Percentiles rank a stretch among this genome's conserved stretches.
Evolutionary conservation across 2,329 filamentous ascomycete genomes (phyloP).

Genomic region (Pezizomycotina sp.): DNA sequence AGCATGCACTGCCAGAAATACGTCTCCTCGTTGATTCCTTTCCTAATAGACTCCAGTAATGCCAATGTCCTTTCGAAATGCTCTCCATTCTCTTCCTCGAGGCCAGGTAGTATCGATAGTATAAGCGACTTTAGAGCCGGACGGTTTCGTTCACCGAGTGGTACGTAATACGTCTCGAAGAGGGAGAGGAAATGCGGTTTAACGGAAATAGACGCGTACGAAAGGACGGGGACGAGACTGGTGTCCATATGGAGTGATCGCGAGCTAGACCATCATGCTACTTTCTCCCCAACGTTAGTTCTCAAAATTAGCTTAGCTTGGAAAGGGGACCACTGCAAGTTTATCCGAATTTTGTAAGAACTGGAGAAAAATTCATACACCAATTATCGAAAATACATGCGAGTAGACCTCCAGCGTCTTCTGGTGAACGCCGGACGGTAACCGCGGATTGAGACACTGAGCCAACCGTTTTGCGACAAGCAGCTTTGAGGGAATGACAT

Average conservation of each 20-base stretch:
- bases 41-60: conserved; percentile 54
- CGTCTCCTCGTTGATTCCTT: conserved; percentile 38
- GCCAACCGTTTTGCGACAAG: conserved; percentile 77
- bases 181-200: conserved; percentile 71
- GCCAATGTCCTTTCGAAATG: conserved; percentile 81
- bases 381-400: conserved; percentile 74
- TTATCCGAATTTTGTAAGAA: too few species aligned
- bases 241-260: conserved; percentile 75
- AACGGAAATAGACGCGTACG: conserved; percentile 85
- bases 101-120: conserved; percentile 69
- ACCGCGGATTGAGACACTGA: conserved; percentile 81
- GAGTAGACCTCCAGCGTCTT: conserved; percentile 89
- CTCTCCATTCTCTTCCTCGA: conserved; percentile 93
- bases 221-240: conserved; percentile 78
- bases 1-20: conserved; percentile 99
- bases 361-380: conserved; percentile 34
- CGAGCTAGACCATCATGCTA: conserved; percentile 55
- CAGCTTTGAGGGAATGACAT: conserved; percentile 62
- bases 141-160: conserved; percentile 52
- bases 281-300: conserved; percentile 15
- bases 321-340: background rate
- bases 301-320: conserved; percentile 17
- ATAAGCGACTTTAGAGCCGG: conserved; percentile 84
- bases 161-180: conserved; percentile 63
- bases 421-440: conserved; percentile 93